A percentile compares a stretch with the other conserved stretches of the same genome.
Evolutionary conservation across 2,329 filamentous ascomycete genomes (phyloP).

Genomic region (Aspergillus transmontanensis): DNA sequence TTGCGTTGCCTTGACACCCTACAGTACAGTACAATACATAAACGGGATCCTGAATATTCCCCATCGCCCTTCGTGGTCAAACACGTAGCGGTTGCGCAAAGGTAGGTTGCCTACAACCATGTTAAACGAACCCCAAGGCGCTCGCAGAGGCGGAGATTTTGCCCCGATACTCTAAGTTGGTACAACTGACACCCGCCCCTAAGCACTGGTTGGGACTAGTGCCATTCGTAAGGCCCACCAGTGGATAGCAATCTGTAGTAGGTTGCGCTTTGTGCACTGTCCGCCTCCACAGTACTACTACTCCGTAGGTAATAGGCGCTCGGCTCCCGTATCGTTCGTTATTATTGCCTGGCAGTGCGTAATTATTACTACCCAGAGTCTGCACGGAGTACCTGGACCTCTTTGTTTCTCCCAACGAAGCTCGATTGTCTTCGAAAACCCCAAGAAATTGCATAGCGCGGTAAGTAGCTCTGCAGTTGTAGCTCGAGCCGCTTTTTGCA

Average conservation of each 20-base stretch:
- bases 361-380: conserved; percentile 1
- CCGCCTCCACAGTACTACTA: conserved; percentile 12
- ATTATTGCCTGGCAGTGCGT: not conserved
- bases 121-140: conserved; percentile 13
- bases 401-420: not conserved
- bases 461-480: not conserved
- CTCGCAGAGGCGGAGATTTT: not conserved
- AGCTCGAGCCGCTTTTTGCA: not conserved
- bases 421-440: not conserved
- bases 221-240: conserved; percentile 1
- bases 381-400: not conserved
- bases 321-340: not conserved
- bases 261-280: conserved; percentile 16
- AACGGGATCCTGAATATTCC: not conserved
- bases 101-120: conserved; percentile 13
- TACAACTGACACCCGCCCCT: not conserved
- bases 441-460: not conserved
- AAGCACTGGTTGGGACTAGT: conserved; percentile 1
- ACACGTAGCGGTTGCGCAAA: conserved; percentile 12
- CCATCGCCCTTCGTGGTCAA: conserved; percentile 7
- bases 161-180: conserved; percentile 5
- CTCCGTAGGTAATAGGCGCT: not conserved
- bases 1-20: not conserved
- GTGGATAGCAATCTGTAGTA: not conserved
- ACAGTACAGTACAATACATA: not conserved